Evolutionary conservation across 495 filamentous ascomycete species (phyloP).

Genomic region (Xylaria flabelliformis): DNA sequence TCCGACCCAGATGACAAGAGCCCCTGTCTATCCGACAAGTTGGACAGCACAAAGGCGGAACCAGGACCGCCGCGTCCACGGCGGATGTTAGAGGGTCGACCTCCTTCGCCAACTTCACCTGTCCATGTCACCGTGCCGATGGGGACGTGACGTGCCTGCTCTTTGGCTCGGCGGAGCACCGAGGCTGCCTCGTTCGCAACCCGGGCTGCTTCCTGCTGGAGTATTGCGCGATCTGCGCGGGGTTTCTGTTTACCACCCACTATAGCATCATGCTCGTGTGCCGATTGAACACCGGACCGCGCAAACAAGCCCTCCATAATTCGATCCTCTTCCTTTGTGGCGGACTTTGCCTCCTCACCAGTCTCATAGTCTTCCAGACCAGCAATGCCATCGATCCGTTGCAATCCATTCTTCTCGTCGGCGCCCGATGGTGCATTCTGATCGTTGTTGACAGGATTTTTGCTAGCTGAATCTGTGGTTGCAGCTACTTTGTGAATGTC

Average conservation of each 20-base stretch:
- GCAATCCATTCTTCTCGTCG: constrained; percentile 38
- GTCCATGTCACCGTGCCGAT: constrained; percentile 96
- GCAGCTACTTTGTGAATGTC: constrained; percentile 56
- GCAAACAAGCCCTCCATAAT: constrained; percentile 89
- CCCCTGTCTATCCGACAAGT: constrained; percentile 63
- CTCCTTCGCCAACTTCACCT: constrained; percentile 76
- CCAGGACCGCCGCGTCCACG: constrained; percentile 50
- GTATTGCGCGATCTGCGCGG: constrained; percentile 70
- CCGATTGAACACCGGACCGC: constrained; percentile 79
- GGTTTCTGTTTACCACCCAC: constrained; percentile 68
- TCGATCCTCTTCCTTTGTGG: constrained; percentile 60
- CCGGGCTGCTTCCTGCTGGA: constrained; percentile 79
- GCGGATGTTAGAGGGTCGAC: constrained; percentile 54
- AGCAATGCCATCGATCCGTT: constrained; percentile 48
- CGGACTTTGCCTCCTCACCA: constrained; percentile 40
- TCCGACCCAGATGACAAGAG: constrained; percentile 31
- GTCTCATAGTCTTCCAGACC: constrained; percentile 47
- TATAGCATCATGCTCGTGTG: constrained; percentile 88
- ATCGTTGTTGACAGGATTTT: not conserved
- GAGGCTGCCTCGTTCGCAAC: constrained; percentile 79
- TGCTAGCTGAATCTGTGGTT: constrained; percentile 12
- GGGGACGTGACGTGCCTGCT: constrained; percentile 71
- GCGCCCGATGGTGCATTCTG: constrained; percentile 46
- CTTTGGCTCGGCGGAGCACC: constrained; percentile 73
- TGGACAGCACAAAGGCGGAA: constrained; percentile 64